Conservation (phyloP, 768 basidiomycete species). For the Termitomyces titanicus region DNA sequence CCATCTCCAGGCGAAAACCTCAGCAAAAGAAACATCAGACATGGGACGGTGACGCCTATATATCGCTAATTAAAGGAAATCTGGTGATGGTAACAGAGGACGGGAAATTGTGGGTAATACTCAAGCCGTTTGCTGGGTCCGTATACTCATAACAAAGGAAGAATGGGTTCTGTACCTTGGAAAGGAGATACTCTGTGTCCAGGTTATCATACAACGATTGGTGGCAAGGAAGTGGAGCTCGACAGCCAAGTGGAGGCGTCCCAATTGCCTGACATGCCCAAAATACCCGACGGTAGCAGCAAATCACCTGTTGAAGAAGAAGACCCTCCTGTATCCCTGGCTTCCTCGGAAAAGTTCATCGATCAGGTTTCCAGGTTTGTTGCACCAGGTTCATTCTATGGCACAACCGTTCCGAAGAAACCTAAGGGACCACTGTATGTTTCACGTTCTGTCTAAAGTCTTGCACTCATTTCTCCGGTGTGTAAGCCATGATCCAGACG, state of each 20-base stretch:
- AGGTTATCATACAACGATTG: conserved; percentile 43
- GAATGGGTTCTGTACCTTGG: conserved; percentile 61
- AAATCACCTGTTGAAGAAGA: conserved; percentile 14
- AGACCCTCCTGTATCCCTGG: background rate
- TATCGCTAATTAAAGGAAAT: conserved; percentile 46
- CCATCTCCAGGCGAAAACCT: conserved; percentile 59
- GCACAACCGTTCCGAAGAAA: conserved; percentile 32
- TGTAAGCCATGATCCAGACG: conserved; percentile 71
- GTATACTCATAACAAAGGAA: conserved; percentile 20
- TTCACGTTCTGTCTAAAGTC: background rate
- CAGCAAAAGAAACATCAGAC: conserved; percentile 76
- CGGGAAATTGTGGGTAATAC: conserved; percentile 57
- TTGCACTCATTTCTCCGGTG: background rate
- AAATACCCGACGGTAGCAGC: background rate
- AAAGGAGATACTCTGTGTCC: conserved; percentile 51
- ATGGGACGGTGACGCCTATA: conserved; percentile 80
- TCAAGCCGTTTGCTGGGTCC: background rate
- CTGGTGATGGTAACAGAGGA: conserved; percentile 64
- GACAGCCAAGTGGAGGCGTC: conserved; percentile 46
- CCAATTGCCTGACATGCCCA: conserved; percentile 45
- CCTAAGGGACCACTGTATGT: conserved; percentile 44
- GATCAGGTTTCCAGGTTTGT: conserved; percentile 32
- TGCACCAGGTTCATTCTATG: conserved; percentile 63
- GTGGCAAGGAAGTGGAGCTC: conserved; percentile 60
- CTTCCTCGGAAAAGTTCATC: conserved; percentile 4